Evolutionary conservation across 2,329 filamentous ascomycete genomes (phyloP), one percentile per base, ranked within the genome.

Genomic region (Hypoxylon sp.): DNA sequence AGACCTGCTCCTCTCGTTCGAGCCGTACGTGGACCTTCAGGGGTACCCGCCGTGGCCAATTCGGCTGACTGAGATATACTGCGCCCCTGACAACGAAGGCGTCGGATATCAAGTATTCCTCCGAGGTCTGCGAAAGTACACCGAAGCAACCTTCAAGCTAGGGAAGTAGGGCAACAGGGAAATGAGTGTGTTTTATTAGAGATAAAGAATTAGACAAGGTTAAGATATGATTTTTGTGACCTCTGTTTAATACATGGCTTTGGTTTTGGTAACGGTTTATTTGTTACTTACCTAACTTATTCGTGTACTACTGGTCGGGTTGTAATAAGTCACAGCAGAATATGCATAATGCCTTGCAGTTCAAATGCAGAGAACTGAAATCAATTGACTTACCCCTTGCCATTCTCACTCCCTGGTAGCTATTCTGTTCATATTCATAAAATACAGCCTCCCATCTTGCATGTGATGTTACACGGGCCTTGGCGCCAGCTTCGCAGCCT

Each of bases 1-100:
- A 2, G 93, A 98, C 72, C 80, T 99, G 11, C 79, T 99, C 56
- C 84, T 99, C 51, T 78, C 97, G 7, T 99, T 99, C 73, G 87
- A 89, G 1, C 91, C 93, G 3, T 86, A 87, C 46, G 86, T 98
- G 50, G 88, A 92, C 72, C 77, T 99, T 40, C 88, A 92, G 50
- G 92, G 95, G 8, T 99, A 98, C 73, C 95, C 95, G 8, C 95
- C 95, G 1, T 99, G 95, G 95, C 95, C 97, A 76, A 84, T 98
- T 60, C 85, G 95, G 38, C 78, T 99, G 71, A 97, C 93, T 0
- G 95, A 99, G 80, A 97, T 99, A 55, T 97, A 93, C 73, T 85
- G 87, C 68, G 79, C 90, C 10, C 83, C 83, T 54, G 90, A 93
- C 71, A 92, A 92, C 73, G 84, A 89, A 62, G 87, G 87, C 1